A percentile compares a stretch with the other conserved stretches of the same genome.
phyloP scores from a whole-genome alignment of 208 protist genomes.

The Trypanosomatidae sp. region DNA sequence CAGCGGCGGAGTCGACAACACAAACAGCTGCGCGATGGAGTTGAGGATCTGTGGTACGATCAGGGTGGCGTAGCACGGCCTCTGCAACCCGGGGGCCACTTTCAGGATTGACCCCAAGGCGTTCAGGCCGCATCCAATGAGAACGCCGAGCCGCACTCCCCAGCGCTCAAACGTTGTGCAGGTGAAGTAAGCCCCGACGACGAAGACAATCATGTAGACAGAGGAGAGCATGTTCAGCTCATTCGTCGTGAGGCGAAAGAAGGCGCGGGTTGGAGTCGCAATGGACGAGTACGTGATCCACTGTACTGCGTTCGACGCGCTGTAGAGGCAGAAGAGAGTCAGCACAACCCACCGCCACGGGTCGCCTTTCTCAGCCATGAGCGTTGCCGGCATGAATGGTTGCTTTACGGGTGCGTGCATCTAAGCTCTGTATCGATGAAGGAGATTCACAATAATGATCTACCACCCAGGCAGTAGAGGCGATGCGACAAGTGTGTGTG shows the following conservation, averaged over 20 bases:
- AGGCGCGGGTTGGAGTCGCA: constrained; percentile 31
- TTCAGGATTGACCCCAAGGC: constrained; percentile 64
- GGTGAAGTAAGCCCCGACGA: constrained; percentile 53
- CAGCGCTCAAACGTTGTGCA: constrained; percentile 73
- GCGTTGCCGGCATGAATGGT: not conserved
- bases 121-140: constrained; percentile 57
- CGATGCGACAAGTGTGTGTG: not conserved
- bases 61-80: constrained; percentile 46
- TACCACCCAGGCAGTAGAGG: not conserved
- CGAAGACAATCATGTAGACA: constrained; percentile 85
- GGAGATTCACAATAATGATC: not conserved
- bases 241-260: constrained; percentile 57
- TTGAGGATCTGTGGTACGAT: constrained; percentile 60
- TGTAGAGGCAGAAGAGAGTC: constrained; percentile 61
- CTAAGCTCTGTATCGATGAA: not conserved
- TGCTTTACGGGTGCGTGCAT: not conserved
- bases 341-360: constrained; percentile 59
- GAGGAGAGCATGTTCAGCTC: constrained; percentile 75
- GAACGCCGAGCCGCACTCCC: constrained; percentile 57
- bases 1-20: constrained; percentile 72
- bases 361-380: constrained; percentile 29
- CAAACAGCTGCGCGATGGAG: constrained; percentile 67
- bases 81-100: constrained; percentile 47
- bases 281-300: constrained; percentile 74
- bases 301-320: constrained; percentile 69